These are phyloP conservation scores for Xylaria sp. DNA, from an alignment of 2,329 filamentous ascomycete species.

Conservation along the genomic window DNA sequence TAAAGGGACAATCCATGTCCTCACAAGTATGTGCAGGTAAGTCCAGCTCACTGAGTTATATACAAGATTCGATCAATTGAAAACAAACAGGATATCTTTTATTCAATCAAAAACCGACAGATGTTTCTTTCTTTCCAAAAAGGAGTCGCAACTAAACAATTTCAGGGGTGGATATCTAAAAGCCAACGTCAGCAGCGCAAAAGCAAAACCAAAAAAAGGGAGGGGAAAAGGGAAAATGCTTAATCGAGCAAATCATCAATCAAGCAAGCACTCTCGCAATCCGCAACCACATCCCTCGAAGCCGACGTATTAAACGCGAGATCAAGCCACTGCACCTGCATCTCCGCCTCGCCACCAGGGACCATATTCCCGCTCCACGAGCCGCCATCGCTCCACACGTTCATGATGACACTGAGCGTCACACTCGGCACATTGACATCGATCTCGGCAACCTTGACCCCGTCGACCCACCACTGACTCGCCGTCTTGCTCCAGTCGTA, in stretches of 20 bases:
- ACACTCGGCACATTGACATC: slow-evolving; percentile 50
- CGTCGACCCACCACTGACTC: slow-evolving; percentile 54
- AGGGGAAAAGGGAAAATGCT: neutral
- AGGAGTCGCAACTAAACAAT: too few species aligned
- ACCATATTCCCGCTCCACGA: slow-evolving; percentile 56
- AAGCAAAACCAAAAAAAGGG: neutral
- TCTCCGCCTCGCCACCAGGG: slow-evolving; percentile 41
- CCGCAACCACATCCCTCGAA: slow-evolving; percentile 6
- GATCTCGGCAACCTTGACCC: slow-evolving; percentile 44
- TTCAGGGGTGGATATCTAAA: too few species aligned
- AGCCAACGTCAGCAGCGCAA: neutral
- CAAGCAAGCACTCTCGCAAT: slow-evolving; percentile 32
- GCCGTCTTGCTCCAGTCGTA: slow-evolving; percentile 54
- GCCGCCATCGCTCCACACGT: slow-evolving; percentile 57
- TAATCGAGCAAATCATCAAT: slow-evolving; percentile 28
- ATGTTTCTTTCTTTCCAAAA: too few species aligned
- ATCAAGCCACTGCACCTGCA: slow-evolving; percentile 60
- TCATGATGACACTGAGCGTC: slow-evolving; percentile 48
- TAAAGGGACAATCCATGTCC: neutral
- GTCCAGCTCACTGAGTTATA: too few species aligned
- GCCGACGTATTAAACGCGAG: slow-evolving; percentile 48
- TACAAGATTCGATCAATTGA: too few species aligned
- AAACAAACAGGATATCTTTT: too few species aligned
- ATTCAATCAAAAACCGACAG: too few species aligned
- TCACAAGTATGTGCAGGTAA: neutral